Percentiles rank a stretch among this genome's conserved stretches.
phyloP scores from a whole-genome alignment of 2,329 filamentous ascomycete species.

The Fusarium ramigenum region DNA sequence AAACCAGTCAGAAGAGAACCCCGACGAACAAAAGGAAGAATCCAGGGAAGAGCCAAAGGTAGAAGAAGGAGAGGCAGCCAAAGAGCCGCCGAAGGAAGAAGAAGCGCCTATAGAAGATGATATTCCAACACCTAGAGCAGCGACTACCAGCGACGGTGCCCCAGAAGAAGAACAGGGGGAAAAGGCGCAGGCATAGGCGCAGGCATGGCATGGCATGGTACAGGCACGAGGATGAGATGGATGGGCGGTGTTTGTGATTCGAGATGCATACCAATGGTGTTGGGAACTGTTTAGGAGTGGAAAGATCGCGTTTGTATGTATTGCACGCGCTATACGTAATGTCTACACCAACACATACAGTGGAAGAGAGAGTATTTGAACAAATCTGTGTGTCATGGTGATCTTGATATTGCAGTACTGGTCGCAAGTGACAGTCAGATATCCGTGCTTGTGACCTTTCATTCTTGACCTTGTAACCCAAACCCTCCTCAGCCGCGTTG shows the following conservation, averaged over 20 bases:
- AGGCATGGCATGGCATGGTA: constrained; percentile 26
- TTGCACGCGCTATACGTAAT: constrained; percentile 49
- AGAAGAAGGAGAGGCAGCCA: constrained; percentile 25
- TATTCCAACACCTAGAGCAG: constrained; percentile 32
- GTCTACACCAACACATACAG: constrained; percentile 47
- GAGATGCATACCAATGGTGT: constrained; percentile 40
- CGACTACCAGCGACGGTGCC: constrained; percentile 22
- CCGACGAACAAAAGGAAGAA: constrained; percentile 38
- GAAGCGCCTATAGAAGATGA: constrained; percentile 27
- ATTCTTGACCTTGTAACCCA: not conserved
- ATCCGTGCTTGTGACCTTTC: too few species aligned
- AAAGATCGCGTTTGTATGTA: constrained; percentile 38
- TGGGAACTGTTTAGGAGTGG: constrained; percentile 25
- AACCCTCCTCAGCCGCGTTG: not conserved
- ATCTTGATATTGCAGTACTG: not conserved
- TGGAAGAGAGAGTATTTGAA: constrained; percentile 31
- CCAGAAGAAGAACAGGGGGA: constrained; percentile 32
- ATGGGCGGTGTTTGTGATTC: constrained; percentile 26
- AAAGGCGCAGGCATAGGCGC: constrained; percentile 14
- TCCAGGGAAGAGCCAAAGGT: constrained; percentile 18
- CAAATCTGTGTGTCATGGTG: constrained; percentile 6
- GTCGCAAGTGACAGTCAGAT: not conserved
- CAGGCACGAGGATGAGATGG: constrained; percentile 36
- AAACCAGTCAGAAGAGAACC: constrained; percentile 44
- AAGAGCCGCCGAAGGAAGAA: constrained; percentile 21